Evolutionary conservation across 1,284 basidiomycete species (phyloP), one percentile per base, ranked within the genome.

Genomic region (Sporisorium iseilematis-ciliati): DNA sequence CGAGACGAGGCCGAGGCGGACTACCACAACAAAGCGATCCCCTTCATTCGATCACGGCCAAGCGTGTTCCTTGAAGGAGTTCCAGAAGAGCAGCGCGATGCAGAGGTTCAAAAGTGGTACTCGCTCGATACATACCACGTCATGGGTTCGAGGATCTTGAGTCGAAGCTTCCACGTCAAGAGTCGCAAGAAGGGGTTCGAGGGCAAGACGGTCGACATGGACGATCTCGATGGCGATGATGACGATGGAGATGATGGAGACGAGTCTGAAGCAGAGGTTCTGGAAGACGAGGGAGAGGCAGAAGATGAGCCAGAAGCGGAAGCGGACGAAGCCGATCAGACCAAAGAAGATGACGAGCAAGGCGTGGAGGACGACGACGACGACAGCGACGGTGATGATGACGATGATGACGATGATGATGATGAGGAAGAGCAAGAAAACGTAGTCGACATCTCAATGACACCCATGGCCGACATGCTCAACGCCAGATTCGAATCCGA

Each of bases 111-210:
- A 0, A 82, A 83, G 7, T 87, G 89, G 83, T 97, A 94, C 84
- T 90, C 91, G 0, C 83, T 95, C 6, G 89, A 91, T 50, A 87
- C 89, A 20, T 98, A 93, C 82, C 97, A 99, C 82, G 86, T 93
- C 35, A 94, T 94, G 88, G 97, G 96, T 7, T 95, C 92, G 65
- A 89, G 93, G n/a, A 93, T 99, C 55, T 88, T 98, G 7, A 97
- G 94, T 12, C 89, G 96, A 48, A 93, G 92, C 80, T 97, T 97
- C 85, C 90, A 90, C 42, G 91, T 96, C 46, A 81, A 82, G 53
- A 76, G 69, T 38, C 40, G 64, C 25, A 67, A 59, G 41, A 64
- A 68, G 53, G 69, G 59, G 7, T 38, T 66, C 25, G 75, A 71
- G n/a, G 77, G 67, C 2, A 68, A 70, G 53, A 65, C 72, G 6